Percentiles rank a stretch among this genome's conserved stretches.
Conservation (phyloP, 495 filamentous ascomycete species). For the Aspergillus bridgeri region DNA sequence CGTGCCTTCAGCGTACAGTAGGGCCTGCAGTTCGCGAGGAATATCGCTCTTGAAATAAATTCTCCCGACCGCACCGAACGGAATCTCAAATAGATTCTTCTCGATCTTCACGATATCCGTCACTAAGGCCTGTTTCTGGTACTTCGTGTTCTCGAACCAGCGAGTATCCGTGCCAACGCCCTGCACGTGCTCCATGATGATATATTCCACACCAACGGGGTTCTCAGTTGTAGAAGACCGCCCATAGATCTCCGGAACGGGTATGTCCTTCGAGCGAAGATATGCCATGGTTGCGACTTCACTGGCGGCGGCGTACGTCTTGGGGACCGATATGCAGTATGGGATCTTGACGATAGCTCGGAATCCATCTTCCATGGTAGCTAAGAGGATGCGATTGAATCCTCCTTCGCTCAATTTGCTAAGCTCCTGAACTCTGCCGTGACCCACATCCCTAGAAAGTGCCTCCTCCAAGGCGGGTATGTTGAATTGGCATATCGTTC, state of each 20-base stretch:
- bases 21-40: constrained; percentile 5
- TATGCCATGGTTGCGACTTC: constrained; percentile 38
- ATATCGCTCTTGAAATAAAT: constrained; percentile 30
- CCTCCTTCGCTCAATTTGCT: constrained; percentile 26
- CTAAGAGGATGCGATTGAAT: constrained; percentile 26
- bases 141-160: constrained; percentile 12
- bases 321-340: constrained; percentile 20
- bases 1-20: constrained; percentile 5
- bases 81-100: constrained; percentile 21
- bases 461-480: constrained; percentile 15
- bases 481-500: constrained; percentile 24
- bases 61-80: constrained; percentile 27
- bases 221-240: constrained; percentile 13
- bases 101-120: constrained; percentile 25
- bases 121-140: constrained; percentile 21
- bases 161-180: constrained; percentile 9
- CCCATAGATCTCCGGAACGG: constrained; percentile 20
- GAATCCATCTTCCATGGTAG: constrained; percentile 27
- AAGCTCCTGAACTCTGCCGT: constrained; percentile 14
- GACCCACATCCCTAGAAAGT: constrained; percentile 12
- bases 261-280: constrained; percentile 23
- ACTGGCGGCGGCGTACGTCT: constrained; percentile 27
- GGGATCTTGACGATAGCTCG: constrained; percentile 24
- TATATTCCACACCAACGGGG: constrained; percentile 19
- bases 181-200: constrained; percentile 18